These are phyloP conservation scores for Grosmannia penicillata DNA, from an alignment of 2,329 filamentous ascomycete species.

Conservation along the genomic window DNA sequence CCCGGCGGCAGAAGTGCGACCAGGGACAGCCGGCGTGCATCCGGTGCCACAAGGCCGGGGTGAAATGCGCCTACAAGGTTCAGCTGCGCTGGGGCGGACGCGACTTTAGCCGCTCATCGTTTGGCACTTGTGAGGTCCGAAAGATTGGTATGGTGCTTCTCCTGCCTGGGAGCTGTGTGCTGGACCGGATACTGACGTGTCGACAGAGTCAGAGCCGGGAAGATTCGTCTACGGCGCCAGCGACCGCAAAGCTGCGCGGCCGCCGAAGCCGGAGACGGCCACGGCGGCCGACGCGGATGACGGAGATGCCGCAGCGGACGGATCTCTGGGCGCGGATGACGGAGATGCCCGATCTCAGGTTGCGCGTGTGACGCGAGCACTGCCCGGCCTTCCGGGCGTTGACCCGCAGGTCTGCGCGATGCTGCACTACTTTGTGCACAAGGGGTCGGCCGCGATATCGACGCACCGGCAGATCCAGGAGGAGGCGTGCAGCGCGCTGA, in stretches of 20 bases:
- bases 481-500: background rate
- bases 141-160: background rate
- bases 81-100: conserved; percentile 1
- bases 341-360: background rate
- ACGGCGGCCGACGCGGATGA: background rate
- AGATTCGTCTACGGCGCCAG: background rate
- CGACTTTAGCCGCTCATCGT: background rate
- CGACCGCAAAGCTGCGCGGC: background rate
- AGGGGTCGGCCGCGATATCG: background rate
- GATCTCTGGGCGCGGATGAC: background rate
- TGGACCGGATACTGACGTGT: background rate
- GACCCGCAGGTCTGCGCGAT: background rate
- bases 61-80: background rate
- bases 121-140: background rate
- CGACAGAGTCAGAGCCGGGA: conserved; percentile 1
- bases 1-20: conserved; percentile 2
- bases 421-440: background rate
- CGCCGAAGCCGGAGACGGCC: background rate
- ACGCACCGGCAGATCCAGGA: conserved; percentile 2
- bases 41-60: background rate
- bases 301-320: background rate
- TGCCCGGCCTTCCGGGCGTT: background rate
- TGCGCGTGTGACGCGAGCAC: background rate
- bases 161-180: background rate
- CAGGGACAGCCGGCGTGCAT: background rate